These are phyloP conservation scores for Apophysomyces variabilis DNA, from an alignment of 371 early-diverging fungal species.

Conservation along the genomic window DNA sequence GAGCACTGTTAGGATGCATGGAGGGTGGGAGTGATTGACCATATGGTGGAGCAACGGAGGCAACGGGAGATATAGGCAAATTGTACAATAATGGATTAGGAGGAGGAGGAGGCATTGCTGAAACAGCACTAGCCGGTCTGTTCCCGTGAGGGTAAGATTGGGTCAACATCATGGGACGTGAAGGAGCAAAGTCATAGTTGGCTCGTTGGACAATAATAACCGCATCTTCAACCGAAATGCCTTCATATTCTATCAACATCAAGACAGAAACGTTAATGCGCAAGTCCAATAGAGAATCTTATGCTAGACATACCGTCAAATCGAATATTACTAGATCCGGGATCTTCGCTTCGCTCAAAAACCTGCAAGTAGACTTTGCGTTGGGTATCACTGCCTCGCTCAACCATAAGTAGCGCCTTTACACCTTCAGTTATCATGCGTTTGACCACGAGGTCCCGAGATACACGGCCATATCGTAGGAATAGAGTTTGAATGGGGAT, in stretches of 20 bases:
- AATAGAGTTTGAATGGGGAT: constrained; percentile 19
- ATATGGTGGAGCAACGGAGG: neutral
- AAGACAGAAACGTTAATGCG: neutral
- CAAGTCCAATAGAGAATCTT: neutral
- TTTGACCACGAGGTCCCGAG: constrained; percentile 24
- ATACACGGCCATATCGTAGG: constrained; percentile 20
- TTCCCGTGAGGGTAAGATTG: constrained; percentile 12
- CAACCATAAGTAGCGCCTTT: constrained; percentile 54
- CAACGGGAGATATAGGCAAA: neutral
- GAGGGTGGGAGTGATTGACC: neutral
- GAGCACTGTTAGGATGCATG: neutral
- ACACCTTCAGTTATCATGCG: constrained; percentile 59
- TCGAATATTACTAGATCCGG: constrained; percentile 25
- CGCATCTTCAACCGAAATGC: constrained; percentile 39
- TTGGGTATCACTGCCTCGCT: constrained; percentile 36
- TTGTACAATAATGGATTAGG: neutral
- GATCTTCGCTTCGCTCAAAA: constrained; percentile 27
- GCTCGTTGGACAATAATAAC: constrained; percentile 30
- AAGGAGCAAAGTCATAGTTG: neutral
- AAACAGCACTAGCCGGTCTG: neutral
- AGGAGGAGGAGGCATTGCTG: too few species aligned
- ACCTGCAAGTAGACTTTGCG: constrained; percentile 42
- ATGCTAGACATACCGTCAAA: constrained; percentile 35
- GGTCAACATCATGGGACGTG: constrained; percentile 13
- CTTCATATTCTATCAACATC: constrained; percentile 32